phyloP scores from a whole-genome alignment of 1,284 basidiomycete species.

The Agroathelia rolfsii region DNA sequence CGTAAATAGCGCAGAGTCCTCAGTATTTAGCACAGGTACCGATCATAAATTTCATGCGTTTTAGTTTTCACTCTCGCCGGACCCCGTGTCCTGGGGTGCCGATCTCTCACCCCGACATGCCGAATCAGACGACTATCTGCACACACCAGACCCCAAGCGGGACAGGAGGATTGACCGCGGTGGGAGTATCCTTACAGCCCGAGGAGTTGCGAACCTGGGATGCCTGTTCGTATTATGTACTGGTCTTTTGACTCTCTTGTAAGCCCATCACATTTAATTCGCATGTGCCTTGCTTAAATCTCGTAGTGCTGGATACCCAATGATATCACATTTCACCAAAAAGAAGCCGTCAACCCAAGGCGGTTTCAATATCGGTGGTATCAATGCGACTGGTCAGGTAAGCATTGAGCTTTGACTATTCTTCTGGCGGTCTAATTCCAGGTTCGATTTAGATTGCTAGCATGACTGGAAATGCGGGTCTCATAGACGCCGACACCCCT shows the following conservation, averaged over 20 bases:
- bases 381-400: constrained; percentile 49
- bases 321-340: constrained; percentile 59
- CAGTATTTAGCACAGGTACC: not conserved
- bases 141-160: constrained; percentile 60
- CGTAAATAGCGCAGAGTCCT: constrained; percentile 5
- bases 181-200: constrained; percentile 56
- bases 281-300: not conserved
- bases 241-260: constrained; percentile 68
- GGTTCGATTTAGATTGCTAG: constrained; percentile 44
- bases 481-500: constrained; percentile 77
- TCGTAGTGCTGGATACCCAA: constrained; percentile 71
- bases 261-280: constrained; percentile 17
- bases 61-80: constrained; percentile 21
- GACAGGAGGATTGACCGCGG: constrained; percentile 53
- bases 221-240: constrained; percentile 57
- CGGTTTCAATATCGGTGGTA: constrained; percentile 42
- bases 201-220: constrained; percentile 71
- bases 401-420: constrained; percentile 8
- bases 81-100: constrained; percentile 19
- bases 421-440: constrained; percentile 25
- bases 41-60: constrained; percentile 2
- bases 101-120: constrained; percentile 14
- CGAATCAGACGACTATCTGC: constrained; percentile 64
- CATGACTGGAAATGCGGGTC: constrained; percentile 53
- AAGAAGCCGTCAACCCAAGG: constrained; percentile 25